A percentile compares a stretch with the other conserved stretches of the same genome.
Conservation (phyloP, 78 protist species). For the Dictyostelium citrinum region DNA sequence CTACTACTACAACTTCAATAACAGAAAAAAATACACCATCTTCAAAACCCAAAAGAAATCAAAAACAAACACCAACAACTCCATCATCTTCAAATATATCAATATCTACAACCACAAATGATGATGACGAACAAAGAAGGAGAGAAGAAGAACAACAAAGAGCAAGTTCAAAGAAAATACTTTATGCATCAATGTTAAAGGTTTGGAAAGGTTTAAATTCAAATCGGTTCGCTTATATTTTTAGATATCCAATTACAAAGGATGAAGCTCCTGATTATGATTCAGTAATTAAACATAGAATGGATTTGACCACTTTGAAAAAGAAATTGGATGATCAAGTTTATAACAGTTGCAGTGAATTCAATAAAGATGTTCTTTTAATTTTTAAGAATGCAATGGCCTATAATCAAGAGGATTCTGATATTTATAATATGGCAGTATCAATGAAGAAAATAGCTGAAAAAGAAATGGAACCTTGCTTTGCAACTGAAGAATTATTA, state of each 20-base stretch:
- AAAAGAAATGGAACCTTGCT: slow-evolving; percentile 52
- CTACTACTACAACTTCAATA: neutral
- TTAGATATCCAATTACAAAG: slow-evolving; percentile 55
- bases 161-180: neutral
- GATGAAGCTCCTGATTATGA: slow-evolving; percentile 84
- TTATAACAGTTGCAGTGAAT: slow-evolving; percentile 27
- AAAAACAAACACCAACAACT: neutral
- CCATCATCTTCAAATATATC: neutral
- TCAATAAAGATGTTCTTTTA: slow-evolving; percentile 32
- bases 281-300: slow-evolving; percentile 50
- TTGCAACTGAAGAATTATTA: slow-evolving; percentile 4
- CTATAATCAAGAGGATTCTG: slow-evolving; percentile 63
- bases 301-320: slow-evolving; percentile 62
- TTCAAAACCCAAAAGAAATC: neutral
- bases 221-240: slow-evolving; percentile 25
- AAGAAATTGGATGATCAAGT: slow-evolving; percentile 49
- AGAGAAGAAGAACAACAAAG: slow-evolving; percentile 28
- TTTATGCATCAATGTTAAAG: slow-evolving; percentile 3
- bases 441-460: slow-evolving; percentile 56
- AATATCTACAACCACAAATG: neutral
- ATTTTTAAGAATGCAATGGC: slow-evolving; percentile 69
- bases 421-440: slow-evolving; percentile 41
- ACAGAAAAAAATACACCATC: neutral
- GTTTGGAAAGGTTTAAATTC: slow-evolving; percentile 11
- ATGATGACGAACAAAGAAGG: neutral